phyloP scores from a whole-genome alignment of 2,329 filamentous ascomycete genomes.

The Bipolaris victoriae region DNA sequence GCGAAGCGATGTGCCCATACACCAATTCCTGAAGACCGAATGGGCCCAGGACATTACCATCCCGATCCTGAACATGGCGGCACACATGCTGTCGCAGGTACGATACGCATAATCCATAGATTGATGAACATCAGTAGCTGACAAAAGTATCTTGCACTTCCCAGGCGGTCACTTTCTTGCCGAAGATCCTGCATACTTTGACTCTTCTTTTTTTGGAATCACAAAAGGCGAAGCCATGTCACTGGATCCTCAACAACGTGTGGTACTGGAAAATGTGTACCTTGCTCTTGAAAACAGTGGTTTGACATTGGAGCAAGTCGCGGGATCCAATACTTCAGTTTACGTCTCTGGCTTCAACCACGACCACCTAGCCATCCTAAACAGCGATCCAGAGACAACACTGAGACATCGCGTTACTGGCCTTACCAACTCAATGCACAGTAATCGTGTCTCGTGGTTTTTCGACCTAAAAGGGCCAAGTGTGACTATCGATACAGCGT shows the following conservation, averaged over 20 bases:
- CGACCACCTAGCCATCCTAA: background rate
- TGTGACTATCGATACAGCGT: conserved; percentile 36
- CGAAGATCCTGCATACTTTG: conserved; percentile 33
- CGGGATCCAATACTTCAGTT: conserved; percentile 37
- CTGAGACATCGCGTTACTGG: background rate
- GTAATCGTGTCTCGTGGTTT: conserved; percentile 30
- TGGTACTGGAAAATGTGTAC: conserved; percentile 43
- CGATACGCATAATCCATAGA: background rate
- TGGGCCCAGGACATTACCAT: conserved; percentile 4
- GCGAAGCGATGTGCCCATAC: conserved; percentile 3
- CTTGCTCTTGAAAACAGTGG: conserved; percentile 52
- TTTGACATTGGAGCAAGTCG: conserved; percentile 32
- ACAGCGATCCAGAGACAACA: background rate
- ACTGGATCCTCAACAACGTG: conserved; percentile 44
- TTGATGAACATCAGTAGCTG: background rate
- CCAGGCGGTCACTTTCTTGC: conserved; percentile 21
- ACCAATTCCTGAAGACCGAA: conserved; percentile 1
- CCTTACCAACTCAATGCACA: conserved; percentile 8
- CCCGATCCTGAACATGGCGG: conserved; percentile 3
- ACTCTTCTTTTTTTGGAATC: conserved; percentile 42
- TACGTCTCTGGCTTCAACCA: conserved; percentile 32
- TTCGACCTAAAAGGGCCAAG: conserved; percentile 33
- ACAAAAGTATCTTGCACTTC: background rate
- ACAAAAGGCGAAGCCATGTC: conserved; percentile 33
- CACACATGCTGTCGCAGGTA: conserved; percentile 2